A percentile compares a stretch with the other conserved stretches of the same genome.
Conservation (phyloP, 805 yeast genomes). For the Kurtzmaniella fragi region DNA sequence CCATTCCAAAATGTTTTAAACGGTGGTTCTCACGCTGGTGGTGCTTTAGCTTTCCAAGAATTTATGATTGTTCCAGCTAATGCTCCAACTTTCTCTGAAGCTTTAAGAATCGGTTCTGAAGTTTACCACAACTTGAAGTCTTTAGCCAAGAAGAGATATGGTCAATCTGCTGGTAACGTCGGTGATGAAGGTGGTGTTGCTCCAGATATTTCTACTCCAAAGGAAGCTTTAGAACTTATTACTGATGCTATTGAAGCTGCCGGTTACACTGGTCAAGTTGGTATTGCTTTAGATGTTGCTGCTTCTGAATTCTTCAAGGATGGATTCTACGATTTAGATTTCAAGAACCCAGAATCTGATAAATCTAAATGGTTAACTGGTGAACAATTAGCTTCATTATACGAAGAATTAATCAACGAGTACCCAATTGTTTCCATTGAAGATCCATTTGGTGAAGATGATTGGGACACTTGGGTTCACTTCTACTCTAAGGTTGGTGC, state of each 20-base stretch:
- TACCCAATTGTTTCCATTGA: constrained; percentile 18
- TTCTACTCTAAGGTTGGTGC: constrained; percentile 9
- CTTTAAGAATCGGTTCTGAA: constrained; percentile 14
- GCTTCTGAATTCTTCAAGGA: constrained; percentile 17
- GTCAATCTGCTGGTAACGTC: constrained; percentile 18
- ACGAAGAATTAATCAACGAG: constrained; percentile 11
- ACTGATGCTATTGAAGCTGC: constrained; percentile 13
- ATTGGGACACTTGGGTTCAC: constrained; percentile 18
- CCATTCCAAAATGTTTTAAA: constrained; percentile 19
- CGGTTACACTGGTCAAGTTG: constrained; percentile 14
- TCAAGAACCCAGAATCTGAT: constrained; percentile 16
- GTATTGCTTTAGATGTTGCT: constrained; percentile 18
- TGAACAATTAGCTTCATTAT: constrained; percentile 13
- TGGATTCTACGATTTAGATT: constrained; percentile 16
- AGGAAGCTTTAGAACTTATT: constrained; percentile 16
- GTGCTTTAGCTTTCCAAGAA: constrained; percentile 19
- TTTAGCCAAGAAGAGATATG: constrained; percentile 15
- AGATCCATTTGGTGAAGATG: constrained; percentile 20
- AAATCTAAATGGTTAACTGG: constrained; percentile 13
- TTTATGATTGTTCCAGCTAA: constrained; percentile 18
- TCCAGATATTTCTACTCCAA: constrained; percentile 15
- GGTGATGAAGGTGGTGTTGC: constrained; percentile 23
- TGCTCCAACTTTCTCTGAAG: constrained; percentile 14
- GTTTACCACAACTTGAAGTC: constrained; percentile 16
- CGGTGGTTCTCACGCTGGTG: constrained; percentile 21